Evolutionary conservation across 768 basidiomycete species (phyloP).

Genomic region (Paxillus involutus): DNA sequence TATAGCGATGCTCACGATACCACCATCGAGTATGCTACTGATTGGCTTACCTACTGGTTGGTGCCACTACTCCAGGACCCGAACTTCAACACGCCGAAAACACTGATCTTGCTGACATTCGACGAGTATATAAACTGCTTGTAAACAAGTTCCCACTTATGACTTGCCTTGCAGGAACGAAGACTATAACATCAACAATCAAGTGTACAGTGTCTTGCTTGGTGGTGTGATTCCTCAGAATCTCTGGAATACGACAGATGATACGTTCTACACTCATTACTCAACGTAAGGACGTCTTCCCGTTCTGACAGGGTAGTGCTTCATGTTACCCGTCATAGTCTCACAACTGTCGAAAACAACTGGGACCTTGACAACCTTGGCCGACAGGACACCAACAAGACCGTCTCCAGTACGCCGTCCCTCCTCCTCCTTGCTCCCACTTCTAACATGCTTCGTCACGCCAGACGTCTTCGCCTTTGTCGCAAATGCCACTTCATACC

Average conservation of each 20-base stretch:
- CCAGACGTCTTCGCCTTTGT: constrained; percentile 55
- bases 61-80: constrained; percentile 47
- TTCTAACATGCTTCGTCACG: not conserved
- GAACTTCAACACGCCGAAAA: constrained; percentile 52
- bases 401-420: constrained; percentile 15
- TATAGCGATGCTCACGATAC: constrained; percentile 64
- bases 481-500: constrained; percentile 45
- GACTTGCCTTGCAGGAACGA: constrained; percentile 19
- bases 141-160: not conserved
- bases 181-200: constrained; percentile 42
- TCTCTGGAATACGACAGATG: constrained; percentile 46
- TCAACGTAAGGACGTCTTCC: constrained; percentile 32
- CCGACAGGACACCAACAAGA: constrained; percentile 54
- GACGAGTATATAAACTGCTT: constrained; percentile 49
- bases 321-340: constrained; percentile 12
- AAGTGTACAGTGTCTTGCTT: constrained; percentile 43
- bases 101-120: constrained; percentile 61
- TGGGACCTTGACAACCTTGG: constrained; percentile 64
- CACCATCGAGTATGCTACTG: constrained; percentile 42
- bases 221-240: constrained; percentile 44
- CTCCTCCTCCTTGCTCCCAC: not conserved
- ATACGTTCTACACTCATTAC: constrained; percentile 62
- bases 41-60: constrained; percentile 53
- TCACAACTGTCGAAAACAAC: constrained; percentile 58
- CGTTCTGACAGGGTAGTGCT: not conserved